Base-by-base conservation (phyloP, 805 yeast species). In the Ogataea nonfermentans region DNA sequence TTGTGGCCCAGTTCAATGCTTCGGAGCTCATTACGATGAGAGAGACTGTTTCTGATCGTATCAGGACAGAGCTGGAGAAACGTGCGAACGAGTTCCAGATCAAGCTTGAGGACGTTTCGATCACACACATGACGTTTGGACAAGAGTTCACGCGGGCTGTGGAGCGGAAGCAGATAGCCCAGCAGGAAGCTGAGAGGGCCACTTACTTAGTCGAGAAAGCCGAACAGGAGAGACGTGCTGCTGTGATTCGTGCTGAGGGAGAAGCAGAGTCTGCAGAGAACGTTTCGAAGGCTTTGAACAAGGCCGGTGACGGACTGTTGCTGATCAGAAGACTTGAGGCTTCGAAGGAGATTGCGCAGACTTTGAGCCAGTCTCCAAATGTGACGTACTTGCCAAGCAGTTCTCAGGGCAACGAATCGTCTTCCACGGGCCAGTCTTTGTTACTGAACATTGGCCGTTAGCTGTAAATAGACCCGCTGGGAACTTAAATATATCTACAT, bases 261-360 rank as follows among this genome's bases (percentile, higher is more conserved):
- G 99, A 93, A 69, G 99, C 99, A 35, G 98, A 93, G 65, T 88
- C 96, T 43, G 99, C 99, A 3, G 98, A 93, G 45, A 81, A 81
- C 46, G 93, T 93, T 47, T 88, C 96, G 24, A 86, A 81, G 65
- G 97, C 98, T 4, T 76, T 93, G 51, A 78, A 82, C 39, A 90
- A 89, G 70, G 89, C 95, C 16, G 99, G 99, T 63, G 98, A 93
- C 59, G 98, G 98, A 51, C 73, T 93, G 53, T 73, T 93, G 59
- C 76, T 86, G 71, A 90, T 93, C 55, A 79, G 99, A 74, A 79
- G 98, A 69, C 79, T 93, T 52, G 99, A 93, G 62, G 97, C 99
- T 1, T 85, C 96, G 24, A 89, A 87, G 70, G 97, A 90, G 48
- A 93, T 93, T 64, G 99, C 99, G 8, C 69, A 73, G 41, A 88